phyloP scores from a whole-genome alignment of 2,329 filamentous ascomycete species.

The Scortechinia acanthostroma region DNA sequence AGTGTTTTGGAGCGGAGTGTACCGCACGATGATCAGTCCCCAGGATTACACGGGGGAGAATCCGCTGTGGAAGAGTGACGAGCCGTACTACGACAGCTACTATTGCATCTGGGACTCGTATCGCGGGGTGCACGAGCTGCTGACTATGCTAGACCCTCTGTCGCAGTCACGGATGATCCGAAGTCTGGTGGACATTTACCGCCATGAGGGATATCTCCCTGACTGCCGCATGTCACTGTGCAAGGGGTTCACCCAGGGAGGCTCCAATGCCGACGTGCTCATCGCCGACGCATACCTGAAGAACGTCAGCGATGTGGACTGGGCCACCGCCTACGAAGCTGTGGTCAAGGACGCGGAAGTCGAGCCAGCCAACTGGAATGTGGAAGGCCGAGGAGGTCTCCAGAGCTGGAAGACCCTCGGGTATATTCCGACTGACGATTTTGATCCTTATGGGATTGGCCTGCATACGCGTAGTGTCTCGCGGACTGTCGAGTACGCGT shows the following conservation, averaged over 20 bases:
- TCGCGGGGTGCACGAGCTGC: constrained; percentile 60
- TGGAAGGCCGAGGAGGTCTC: constrained; percentile 65
- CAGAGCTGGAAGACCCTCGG: constrained; percentile 65
- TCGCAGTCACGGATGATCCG: constrained; percentile 62
- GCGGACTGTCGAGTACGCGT: constrained; percentile 71
- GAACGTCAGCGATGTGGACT: constrained; percentile 52
- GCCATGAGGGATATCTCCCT: constrained; percentile 63
- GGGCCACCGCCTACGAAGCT: constrained; percentile 63
- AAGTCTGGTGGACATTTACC: constrained; percentile 66
- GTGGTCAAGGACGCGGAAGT: constrained; percentile 68
- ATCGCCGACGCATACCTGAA: constrained; percentile 64
- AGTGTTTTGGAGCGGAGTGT: constrained; percentile 69
- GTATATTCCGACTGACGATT: constrained; percentile 67
- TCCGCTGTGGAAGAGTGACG: constrained; percentile 54
- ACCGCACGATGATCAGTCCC: constrained; percentile 65
- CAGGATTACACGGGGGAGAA: constrained; percentile 73
- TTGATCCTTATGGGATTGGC: constrained; percentile 57
- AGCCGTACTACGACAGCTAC: constrained; percentile 71
- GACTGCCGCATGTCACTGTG: constrained; percentile 73
- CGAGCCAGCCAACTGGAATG: constrained; percentile 64
- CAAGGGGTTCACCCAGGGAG: constrained; percentile 69
- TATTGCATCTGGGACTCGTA: constrained; percentile 75
- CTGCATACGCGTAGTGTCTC: constrained; percentile 66
- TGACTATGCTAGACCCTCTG: constrained; percentile 60
- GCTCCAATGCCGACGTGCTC: constrained; percentile 67